Conservation (phyloP, 2,329 filamentous ascomycete species). For the Hawksworthiomyces lignivorus region DNA sequence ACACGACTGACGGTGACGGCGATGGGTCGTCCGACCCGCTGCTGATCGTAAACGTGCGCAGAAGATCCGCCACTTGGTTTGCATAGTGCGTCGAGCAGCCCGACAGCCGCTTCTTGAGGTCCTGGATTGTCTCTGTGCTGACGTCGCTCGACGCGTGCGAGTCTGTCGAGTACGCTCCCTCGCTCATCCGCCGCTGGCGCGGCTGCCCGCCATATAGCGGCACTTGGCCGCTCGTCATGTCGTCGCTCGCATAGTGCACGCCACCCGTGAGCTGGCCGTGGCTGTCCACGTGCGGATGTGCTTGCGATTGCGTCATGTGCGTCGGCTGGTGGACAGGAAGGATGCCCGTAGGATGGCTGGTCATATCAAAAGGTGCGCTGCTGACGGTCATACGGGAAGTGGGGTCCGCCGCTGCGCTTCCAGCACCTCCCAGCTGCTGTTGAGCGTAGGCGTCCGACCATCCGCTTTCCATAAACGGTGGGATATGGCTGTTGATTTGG, state of each 20-base stretch:
- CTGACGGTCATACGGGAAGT: too few relatives aligned
- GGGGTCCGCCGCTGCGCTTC: too few relatives aligned
- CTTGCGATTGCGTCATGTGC: too few relatives aligned
- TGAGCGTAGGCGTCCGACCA: slow-evolving; percentile 13
- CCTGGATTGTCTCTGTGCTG: slow-evolving; percentile 19
- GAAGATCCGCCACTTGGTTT: slow-evolving; percentile 18
- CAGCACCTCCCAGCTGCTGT: too few relatives aligned
- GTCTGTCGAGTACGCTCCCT: slow-evolving; percentile 12
- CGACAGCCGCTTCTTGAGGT: slow-evolving; percentile 28
- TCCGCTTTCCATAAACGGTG: slow-evolving; percentile 5
- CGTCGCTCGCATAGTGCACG: too few relatives aligned
- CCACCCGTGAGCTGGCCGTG: too few relatives aligned
- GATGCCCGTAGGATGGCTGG: too few relatives aligned
- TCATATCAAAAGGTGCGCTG: too few relatives aligned
- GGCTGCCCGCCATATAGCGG: slow-evolving; percentile 9
- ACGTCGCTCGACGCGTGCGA: slow-evolving; percentile 17
- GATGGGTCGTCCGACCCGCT: slow-evolving; percentile 14
- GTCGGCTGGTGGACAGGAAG: too few relatives aligned
- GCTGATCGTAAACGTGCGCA: slow-evolving; percentile 20
- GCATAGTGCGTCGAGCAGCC: slow-evolving; percentile 23
- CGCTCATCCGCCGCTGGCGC: slow-evolving; percentile 13
- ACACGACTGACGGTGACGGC: neutral
- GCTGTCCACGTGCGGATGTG: too few relatives aligned
- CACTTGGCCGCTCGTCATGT: slow-evolving; percentile 7
- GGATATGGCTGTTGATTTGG: slow-evolving; percentile 4